Conservation (phyloP, 2,329 filamentous ascomycete species). For the Ustilaginoidea virens region DNA sequence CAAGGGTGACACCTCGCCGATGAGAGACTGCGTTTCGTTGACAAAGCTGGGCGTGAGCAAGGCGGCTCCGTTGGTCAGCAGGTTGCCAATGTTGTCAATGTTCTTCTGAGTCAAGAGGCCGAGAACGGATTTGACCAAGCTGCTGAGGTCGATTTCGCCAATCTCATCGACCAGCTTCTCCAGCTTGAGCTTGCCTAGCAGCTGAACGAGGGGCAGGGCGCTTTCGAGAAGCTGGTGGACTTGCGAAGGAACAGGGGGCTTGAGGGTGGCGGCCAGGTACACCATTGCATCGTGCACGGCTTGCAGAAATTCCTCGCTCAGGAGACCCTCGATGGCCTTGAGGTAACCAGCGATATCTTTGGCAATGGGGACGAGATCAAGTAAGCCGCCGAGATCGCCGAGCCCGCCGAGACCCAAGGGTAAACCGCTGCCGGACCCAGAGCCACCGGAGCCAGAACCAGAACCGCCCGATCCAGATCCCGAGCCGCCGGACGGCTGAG, state of each 20-base stretch:
- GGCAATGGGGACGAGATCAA: slow-evolving; percentile 10
- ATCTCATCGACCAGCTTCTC: slow-evolving; percentile 17
- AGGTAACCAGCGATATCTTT: slow-evolving; percentile 11
- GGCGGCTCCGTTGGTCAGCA: slow-evolving; percentile 20
- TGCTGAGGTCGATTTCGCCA: slow-evolving; percentile 15
- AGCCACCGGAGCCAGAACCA: slow-evolving; percentile 1
- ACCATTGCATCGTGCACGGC: slow-evolving; percentile 25
- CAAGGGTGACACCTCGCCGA: slow-evolving; percentile 18
- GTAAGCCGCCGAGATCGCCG: slow-evolving; percentile 10
- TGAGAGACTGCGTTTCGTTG: slow-evolving; percentile 18
- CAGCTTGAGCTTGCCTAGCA: slow-evolving; percentile 18
- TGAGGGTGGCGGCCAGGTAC: slow-evolving; percentile 21
- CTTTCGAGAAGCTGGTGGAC: slow-evolving; percentile 12
- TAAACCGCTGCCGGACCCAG: background rate
- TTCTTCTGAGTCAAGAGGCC: slow-evolving; percentile 16
- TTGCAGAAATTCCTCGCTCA: slow-evolving; percentile 23
- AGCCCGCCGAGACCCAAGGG: slow-evolving; percentile 10
- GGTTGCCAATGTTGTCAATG: slow-evolving; percentile 16
- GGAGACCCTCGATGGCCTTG: slow-evolving; percentile 8
- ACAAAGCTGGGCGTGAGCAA: slow-evolving; percentile 19
- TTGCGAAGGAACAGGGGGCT: slow-evolving; percentile 19
- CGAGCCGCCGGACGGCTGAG: slow-evolving; percentile 1
- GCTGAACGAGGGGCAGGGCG: slow-evolving; percentile 14
- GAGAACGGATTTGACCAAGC: slow-evolving; percentile 15
- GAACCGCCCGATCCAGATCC: slow-evolving; percentile 2